A percentile compares a stretch with the other conserved stretches of the same genome.
Conservation (phyloP, 805 yeast genomes). For the Pichia paraexigua region DNA sequence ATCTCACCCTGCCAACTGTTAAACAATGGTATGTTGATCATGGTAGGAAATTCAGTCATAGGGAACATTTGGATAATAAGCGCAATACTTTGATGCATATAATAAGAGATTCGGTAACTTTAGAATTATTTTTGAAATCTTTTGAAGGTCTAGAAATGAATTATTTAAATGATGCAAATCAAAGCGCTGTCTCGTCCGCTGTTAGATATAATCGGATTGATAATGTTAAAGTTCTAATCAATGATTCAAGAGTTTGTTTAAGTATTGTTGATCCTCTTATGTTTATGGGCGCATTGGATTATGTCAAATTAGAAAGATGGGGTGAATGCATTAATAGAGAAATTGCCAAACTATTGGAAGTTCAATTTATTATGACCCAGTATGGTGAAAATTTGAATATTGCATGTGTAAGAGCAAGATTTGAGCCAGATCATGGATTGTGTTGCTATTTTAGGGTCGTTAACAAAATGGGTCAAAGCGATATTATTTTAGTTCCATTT, state of each 20-base stretch:
- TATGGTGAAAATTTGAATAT: conserved; percentile 25
- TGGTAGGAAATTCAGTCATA: conserved; percentile 33
- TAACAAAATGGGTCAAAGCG: conserved; percentile 1
- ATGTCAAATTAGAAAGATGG: conserved; percentile 31
- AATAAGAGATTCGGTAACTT: conserved; percentile 38
- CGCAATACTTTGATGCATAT: conserved; percentile 78
- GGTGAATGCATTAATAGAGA: conserved; percentile 11
- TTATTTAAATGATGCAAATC: conserved; percentile 44
- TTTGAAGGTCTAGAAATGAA: conserved; percentile 45
- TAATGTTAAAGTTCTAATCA: conserved; percentile 45
- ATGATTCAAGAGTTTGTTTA: conserved; percentile 42
- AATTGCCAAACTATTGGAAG: conserved; percentile 32
- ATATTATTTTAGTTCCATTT: conserved; percentile 19
- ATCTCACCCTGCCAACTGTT: conserved; percentile 37
- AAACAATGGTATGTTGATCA: conserved; percentile 33
- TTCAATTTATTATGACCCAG: conserved; percentile 16
- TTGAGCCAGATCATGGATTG: conserved; percentile 22
- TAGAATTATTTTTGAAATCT: conserved; percentile 33
- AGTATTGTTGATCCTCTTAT: conserved; percentile 24
- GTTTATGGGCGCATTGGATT: conserved; percentile 37
- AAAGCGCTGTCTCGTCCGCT: conserved; percentile 67
- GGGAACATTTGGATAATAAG: conserved; percentile 60
- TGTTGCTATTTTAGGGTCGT: conserved; percentile 20
- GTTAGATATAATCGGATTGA: conserved; percentile 60
- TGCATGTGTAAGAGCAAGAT: conserved; percentile 26